Evolutionary conservation across 2,329 filamentous ascomycete genomes (phyloP).

Genomic region (Clonostachys solani): DNA sequence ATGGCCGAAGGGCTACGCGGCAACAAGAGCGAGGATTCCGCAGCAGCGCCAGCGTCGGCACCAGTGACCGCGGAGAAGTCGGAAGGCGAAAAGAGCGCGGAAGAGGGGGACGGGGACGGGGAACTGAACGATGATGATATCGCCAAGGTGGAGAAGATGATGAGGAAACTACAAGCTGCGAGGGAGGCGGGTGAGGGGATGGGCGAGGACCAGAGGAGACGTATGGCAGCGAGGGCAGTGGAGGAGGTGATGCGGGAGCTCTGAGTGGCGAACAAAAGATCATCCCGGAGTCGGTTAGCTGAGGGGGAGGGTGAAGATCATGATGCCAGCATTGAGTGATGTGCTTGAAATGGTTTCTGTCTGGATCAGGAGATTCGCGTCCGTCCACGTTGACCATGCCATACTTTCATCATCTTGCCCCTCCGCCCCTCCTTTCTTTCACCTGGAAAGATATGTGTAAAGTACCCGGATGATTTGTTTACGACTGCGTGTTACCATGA

Average conservation of each 20-base stretch:
- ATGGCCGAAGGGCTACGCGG: not conserved
- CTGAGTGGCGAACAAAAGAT: conserved; percentile 12
- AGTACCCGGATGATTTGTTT: too few species aligned
- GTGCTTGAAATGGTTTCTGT: too few species aligned
- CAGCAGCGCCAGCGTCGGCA: not conserved
- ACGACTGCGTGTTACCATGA: too few species aligned
- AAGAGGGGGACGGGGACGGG: conserved; percentile 15
- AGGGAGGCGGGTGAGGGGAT: conserved; percentile 55
- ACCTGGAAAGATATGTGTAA: too few species aligned
- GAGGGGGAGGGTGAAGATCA: too few species aligned
- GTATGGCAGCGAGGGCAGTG: conserved; percentile 57
- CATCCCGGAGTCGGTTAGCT: too few species aligned
- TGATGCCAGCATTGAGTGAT: too few species aligned
- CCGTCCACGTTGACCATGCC: too few species aligned
- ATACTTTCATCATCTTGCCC: too few species aligned
- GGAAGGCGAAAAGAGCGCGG: not conserved
- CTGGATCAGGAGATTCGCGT: too few species aligned
- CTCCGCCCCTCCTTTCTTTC: too few species aligned
- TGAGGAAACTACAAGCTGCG: conserved; percentile 59
- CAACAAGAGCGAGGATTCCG: not conserved
- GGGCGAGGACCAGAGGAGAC: conserved; percentile 55
- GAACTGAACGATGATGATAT: conserved; percentile 45
- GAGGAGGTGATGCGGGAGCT: conserved; percentile 61
- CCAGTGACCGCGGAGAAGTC: not conserved
- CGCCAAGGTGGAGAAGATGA: conserved; percentile 57